phyloP scores from a whole-genome alignment of 208 protist species.

The Trypanosoma boissoni region DNA sequence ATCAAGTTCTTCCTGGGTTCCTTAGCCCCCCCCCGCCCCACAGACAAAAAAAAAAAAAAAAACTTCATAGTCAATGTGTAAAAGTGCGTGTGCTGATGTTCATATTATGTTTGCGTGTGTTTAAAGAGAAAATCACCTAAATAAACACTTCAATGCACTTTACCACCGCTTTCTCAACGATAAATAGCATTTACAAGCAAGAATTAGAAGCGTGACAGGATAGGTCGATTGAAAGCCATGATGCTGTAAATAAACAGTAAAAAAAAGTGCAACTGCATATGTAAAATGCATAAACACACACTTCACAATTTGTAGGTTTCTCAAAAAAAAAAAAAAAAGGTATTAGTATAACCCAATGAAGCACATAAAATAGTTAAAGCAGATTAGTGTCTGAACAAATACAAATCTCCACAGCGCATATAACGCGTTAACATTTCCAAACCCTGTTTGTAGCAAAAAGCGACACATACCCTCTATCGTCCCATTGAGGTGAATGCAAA shows the following conservation, averaged over 20 bases:
- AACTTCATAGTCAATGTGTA: no score
- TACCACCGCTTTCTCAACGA: slow-evolving; percentile 13
- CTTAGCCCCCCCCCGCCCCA: no score
- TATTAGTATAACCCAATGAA: slow-evolving; percentile 80
- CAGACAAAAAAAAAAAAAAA: no score
- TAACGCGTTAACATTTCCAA: slow-evolving; percentile 85
- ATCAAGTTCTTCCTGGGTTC: no score
- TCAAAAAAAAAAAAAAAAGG: slow-evolving; percentile 85
- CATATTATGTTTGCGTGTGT: no score
- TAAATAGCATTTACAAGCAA: slow-evolving; percentile 80
- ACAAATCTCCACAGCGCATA: slow-evolving; percentile 91
- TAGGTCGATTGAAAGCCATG: slow-evolving; percentile 68
- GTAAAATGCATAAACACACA: slow-evolving; percentile 82
- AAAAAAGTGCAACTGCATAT: slow-evolving; percentile 62
- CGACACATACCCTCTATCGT: slow-evolving; percentile 89
- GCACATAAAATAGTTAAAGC: slow-evolving; percentile 90
- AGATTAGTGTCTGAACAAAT: slow-evolving; percentile 89
- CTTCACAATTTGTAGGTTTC: slow-evolving; percentile 85
- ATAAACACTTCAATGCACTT: neutral
- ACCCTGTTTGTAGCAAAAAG: slow-evolving; percentile 74
- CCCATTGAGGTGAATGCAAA: slow-evolving; percentile 91
- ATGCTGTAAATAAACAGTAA: slow-evolving; percentile 55
- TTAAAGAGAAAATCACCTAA: no score
- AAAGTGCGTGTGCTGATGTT: no score
- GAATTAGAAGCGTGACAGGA: slow-evolving; percentile 83